Evolutionary conservation across 352 stramenopile species (phyloP), one percentile per base, ranked within the genome.

Genomic region (Thraustotheca clavata): DNA sequence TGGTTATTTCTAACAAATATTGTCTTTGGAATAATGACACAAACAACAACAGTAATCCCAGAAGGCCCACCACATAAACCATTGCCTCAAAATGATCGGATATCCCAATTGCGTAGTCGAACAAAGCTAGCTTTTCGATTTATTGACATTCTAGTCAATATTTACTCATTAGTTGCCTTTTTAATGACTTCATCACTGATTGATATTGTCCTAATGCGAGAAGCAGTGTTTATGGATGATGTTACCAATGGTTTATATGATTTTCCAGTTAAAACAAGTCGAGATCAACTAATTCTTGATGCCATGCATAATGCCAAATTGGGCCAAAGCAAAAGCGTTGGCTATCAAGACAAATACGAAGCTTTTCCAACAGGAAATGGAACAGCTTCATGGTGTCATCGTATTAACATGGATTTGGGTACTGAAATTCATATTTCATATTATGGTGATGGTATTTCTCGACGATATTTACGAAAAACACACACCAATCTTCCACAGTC

Each of bases 141-240:
- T 6, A 22, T 55, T 46, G 26, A 69, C 34, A 22, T 67, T 4
- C 52, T 26, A 26, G 31, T 67, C n/a, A 62, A 70, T 49, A 20
- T 67, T 18, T 70, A 70, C 55, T 60, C 54, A 5, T 20, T 70
- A 6, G 38, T 32, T 7, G 60, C 63, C 22, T 70, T 70, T 16
- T 11, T 70, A 32, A 9, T 67, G 3, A 70, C 65, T 0, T 70
- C 65, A n/a, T 67, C 65, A 12, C 20, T 48, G 18, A 4, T 70
- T 7, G 35, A 70, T 6, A 8, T 26, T 4, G 32, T 71, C 18
- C 60, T 46, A 38, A 41, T 60, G 1, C 41, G 38, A 18, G 61
- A 35, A 26, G 33, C 39, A 18, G 34, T 60, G 11, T 71, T 71
- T 34, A 31, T 71, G 4, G 55, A 71, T 34, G 59, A 71, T 34